Evolutionary conservation across 1,284 basidiomycete species (phyloP), one percentile per base, ranked within the genome.

Genomic region (Apiotrichum laibachii): DNA sequence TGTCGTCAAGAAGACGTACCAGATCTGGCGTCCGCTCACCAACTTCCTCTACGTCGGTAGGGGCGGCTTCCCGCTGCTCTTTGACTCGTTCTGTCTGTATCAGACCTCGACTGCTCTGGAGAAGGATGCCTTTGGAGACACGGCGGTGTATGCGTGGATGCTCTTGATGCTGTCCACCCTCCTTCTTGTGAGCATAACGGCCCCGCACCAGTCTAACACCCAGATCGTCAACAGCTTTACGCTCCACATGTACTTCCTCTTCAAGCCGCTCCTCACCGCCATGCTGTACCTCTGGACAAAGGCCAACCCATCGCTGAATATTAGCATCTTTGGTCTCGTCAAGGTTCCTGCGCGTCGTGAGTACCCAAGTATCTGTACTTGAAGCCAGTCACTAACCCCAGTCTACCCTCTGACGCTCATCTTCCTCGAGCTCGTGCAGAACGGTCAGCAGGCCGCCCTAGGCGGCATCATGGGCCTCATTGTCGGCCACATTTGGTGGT

Each of bases 401-500:
- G 77, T 77, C 18, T 79, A 77, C 40, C 76, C 77, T 0, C 58
- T 67, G 0, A 71, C 71, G 3, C 53, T 77, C 26, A 64, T 76
- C 21, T 52, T 70, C 1, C 63, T 79, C 10, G 77, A 79, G 45
- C 49, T 76, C 1, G 33, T 79, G 7, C 72, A 68, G 2, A 66
- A 68, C 5, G 76, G 75, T 6, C 67, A 70, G 0, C 40, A 26
- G 8, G 72, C 70, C 37, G 76, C 72, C 2, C 46, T 76, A 2
- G 66, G 62, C 0, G 72, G 72, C 9, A 8, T 75, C 7, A 55
- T 77, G 7, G 77, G 77, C 2, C 53, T 77, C n/a, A 19, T 77
- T 0, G 69, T 69, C 4, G 77, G 76, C 2, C 77, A 79, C 54
- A 18, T 69, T 21, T 79, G 75, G 77, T 79, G 77, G 77, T 79